Percentiles rank a stretch among this genome's conserved stretches.
phyloP scores from a whole-genome alignment of 225 moss, liverwort and hornwort genomes.

The Bryum argenteum region DNA sequence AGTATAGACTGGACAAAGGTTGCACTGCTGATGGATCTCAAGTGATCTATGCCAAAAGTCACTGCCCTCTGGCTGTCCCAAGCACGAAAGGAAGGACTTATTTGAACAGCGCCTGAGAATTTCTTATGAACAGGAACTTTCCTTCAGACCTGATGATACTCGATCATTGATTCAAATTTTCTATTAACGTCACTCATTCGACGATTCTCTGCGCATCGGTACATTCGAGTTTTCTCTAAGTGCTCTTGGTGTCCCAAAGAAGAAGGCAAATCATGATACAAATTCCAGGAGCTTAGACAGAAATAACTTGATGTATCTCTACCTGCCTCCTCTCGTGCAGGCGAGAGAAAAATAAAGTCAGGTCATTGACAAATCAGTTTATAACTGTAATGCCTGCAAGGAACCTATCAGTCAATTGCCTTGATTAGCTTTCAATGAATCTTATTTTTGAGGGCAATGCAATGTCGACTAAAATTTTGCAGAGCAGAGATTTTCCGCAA shows the following conservation, averaged over 20 bases:
- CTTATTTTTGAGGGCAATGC: constrained; percentile 16
- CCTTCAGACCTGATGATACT: not conserved
- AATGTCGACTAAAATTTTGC: constrained; percentile 4
- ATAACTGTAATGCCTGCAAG: not conserved
- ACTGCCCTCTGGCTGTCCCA: not conserved
- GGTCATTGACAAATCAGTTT: constrained; percentile 14
- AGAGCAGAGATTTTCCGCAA: constrained; percentile 8
- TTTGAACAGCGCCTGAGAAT: constrained; percentile 7
- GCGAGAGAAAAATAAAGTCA: constrained; percentile 4
- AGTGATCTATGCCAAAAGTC: not conserved
- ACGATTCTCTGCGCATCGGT: too few species aligned
- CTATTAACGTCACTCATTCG: too few species aligned
- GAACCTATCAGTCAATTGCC: not conserved
- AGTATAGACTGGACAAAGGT: constrained; percentile 15
- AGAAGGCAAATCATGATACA: not conserved
- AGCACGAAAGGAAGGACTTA: not conserved
- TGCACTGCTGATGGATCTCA: not conserved
- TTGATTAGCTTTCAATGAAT: not conserved
- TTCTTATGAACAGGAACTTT: constrained; percentile 4
- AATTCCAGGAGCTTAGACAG: constrained; percentile 21
- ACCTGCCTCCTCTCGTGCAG: constrained; percentile 15
- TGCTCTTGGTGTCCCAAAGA: constrained; percentile 6
- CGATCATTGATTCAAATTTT: not conserved
- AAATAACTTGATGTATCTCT: constrained; percentile 1
- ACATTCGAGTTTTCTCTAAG: not conserved